Evolutionary conservation across 2,329 filamentous ascomycete species (phyloP).

Genomic region (Orbilia blumenaviensis): DNA sequence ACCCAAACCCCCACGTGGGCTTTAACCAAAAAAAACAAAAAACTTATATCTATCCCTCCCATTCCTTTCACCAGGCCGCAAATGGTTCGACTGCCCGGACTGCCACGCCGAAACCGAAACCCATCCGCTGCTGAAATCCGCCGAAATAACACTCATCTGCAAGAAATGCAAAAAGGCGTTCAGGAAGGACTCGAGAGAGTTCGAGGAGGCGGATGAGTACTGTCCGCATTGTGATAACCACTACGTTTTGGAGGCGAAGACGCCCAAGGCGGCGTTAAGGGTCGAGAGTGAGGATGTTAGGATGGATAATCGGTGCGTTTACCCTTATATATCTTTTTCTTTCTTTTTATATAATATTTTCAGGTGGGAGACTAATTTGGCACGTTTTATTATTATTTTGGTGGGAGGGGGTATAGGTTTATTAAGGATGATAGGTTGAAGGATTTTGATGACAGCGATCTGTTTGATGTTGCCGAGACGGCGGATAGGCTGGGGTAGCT

Average conservation of each 20-base stretch:
- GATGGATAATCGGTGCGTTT: slow-evolving; percentile 73
- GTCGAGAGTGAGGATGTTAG: slow-evolving; percentile 91
- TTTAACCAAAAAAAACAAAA: neutral
- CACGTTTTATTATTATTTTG: too few relatives aligned
- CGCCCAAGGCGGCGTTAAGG: slow-evolving; percentile 81
- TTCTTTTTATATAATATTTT: neutral
- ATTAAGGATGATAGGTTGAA: slow-evolving; percentile 86
- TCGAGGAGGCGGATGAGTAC: slow-evolving; percentile 96
- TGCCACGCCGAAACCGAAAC: slow-evolving; percentile 85
- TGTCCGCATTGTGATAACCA: slow-evolving; percentile 99
- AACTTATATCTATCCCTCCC: neutral
- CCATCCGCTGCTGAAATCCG: slow-evolving; percentile 77
- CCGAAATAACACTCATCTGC: slow-evolving; percentile 95
- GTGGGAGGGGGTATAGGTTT: slow-evolving; percentile 72
- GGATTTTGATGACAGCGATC: slow-evolving; percentile 63
- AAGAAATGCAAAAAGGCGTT: slow-evolving; percentile 99
- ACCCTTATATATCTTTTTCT: neutral
- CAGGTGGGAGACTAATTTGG: neutral
- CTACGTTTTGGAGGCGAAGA: slow-evolving; percentile 88
- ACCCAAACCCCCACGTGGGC: neutral
- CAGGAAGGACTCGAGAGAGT: slow-evolving; percentile 89
- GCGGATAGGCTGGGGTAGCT: slow-evolving; percentile 53
- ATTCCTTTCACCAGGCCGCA: slow-evolving; percentile 72
- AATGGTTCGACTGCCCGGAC: slow-evolving; percentile 99
- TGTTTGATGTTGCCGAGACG: slow-evolving; percentile 55